phyloP scores from a whole-genome alignment of 305 asterid genomes.

The Solanum aculeatissimum region DNA sequence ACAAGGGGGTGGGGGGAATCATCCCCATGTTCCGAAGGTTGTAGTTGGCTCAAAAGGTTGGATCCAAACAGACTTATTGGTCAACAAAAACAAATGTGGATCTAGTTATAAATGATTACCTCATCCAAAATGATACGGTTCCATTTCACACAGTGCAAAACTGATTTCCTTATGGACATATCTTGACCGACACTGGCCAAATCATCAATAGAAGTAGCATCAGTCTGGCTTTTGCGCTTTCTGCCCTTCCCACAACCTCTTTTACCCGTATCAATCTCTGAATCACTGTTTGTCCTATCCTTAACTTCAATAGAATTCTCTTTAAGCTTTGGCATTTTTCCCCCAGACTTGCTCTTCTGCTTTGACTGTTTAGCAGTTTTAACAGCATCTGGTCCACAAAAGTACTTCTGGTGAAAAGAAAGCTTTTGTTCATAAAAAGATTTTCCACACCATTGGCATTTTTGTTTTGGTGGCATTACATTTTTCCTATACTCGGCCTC shows the following conservation, averaged over 20 bases:
- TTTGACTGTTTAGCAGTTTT: conserved; percentile 80
- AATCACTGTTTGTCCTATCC: not conserved
- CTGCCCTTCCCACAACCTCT: conserved; percentile 13
- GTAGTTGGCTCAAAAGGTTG: not conserved
- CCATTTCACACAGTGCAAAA: conserved; percentile 76
- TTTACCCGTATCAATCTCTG: conserved; percentile 16
- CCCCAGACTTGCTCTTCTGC: conserved; percentile 48
- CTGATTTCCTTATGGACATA: conserved; percentile 32
- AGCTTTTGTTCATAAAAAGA: conserved; percentile 40
- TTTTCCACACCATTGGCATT: conserved; percentile 72
- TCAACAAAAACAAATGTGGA: too few relatives aligned
- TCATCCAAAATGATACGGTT: conserved; percentile 84
- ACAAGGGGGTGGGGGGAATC: not conserved
- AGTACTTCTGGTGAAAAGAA: conserved; percentile 55
- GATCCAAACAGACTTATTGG: too few relatives aligned
- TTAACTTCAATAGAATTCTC: conserved; percentile 12
- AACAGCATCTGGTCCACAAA: conserved; percentile 70
- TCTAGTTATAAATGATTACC: conserved; percentile 13
- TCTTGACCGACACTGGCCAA: conserved; percentile 15
- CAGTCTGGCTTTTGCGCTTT: conserved; percentile 9
- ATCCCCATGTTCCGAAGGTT: not conserved
- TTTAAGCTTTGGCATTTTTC: conserved; percentile 12
- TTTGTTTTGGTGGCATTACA: conserved; percentile 77
- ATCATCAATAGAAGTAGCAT: conserved; percentile 17
- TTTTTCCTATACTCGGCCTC: conserved; percentile 76